These are phyloP conservation scores for Triticum aestivum DNA, from an alignment of 176 grass and related monocot species.

Conservation along the genomic window IWGSC_CS_RefSeq_v2.1 NC_057806.1:413202973-413203472, in stretches of 20 bases:
- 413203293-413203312: neutral
- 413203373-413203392: constrained; percentile 91
- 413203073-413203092: neutral
- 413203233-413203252: neutral
- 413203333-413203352: constrained; percentile 42
- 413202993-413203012: constrained; percentile 26
- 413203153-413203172: constrained; percentile 9
- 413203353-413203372: constrained; percentile 91
- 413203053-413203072: neutral
- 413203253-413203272: neutral
- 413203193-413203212: neutral
- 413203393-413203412: constrained; percentile 99
- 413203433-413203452: constrained; percentile 68
- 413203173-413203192: neutral
- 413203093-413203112: constrained; percentile 20
- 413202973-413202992: constrained; percentile 9
- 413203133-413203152: neutral
- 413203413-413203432: constrained; percentile 55
- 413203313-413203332: constrained; percentile 3
- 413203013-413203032: neutral
- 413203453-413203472: constrained; percentile 90
- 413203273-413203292: neutral
- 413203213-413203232: neutral
- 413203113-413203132: constrained; percentile 1
- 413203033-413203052: neutral